A percentile compares a stretch with the other conserved stretches of the same genome.
phyloP scores from a whole-genome alignment of 495 filamentous ascomycete species.

The Penicillium silybi region DNA sequence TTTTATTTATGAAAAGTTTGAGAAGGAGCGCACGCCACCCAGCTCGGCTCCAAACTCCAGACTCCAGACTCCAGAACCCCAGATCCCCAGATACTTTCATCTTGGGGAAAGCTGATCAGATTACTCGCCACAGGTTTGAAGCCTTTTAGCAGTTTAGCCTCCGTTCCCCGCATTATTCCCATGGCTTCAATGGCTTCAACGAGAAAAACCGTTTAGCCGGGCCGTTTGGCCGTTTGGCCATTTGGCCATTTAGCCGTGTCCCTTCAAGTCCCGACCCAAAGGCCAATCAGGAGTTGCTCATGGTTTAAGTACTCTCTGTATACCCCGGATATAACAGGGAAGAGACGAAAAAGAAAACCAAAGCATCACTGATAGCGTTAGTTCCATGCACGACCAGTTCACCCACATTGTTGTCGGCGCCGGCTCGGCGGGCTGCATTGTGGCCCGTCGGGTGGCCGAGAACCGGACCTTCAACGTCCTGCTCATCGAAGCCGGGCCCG shows the following conservation, averaged over 20 bases:
- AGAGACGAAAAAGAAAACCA: neutral
- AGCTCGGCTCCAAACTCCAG: too few relatives aligned
- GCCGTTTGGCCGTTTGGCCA: neutral
- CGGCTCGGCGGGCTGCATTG: constrained; percentile 1
- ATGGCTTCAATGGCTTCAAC: too few relatives aligned
- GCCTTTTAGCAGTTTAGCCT: constrained; percentile 2
- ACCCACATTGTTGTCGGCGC: constrained; percentile 2
- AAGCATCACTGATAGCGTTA: neutral
- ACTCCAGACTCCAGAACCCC: too few relatives aligned
- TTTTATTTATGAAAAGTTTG: neutral
- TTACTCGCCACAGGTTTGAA: neutral
- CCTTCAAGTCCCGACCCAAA: neutral
- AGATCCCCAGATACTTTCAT: neutral
- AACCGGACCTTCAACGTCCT: neutral
- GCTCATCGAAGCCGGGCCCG: constrained; percentile 1
- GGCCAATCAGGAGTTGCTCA: neutral
- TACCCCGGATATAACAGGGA: neutral
- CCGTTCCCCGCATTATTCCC: neutral
- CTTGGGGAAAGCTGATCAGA: neutral
- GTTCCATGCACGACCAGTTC: constrained; percentile 2
- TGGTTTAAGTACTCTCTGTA: neutral
- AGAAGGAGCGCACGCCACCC: neutral
- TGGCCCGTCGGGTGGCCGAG: constrained; percentile 1
- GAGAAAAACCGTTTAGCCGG: too few relatives aligned
- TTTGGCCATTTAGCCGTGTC: neutral